phyloP scores from a whole-genome alignment of 2,329 filamentous ascomycete species.

The Fusarium staphyleae region DNA sequence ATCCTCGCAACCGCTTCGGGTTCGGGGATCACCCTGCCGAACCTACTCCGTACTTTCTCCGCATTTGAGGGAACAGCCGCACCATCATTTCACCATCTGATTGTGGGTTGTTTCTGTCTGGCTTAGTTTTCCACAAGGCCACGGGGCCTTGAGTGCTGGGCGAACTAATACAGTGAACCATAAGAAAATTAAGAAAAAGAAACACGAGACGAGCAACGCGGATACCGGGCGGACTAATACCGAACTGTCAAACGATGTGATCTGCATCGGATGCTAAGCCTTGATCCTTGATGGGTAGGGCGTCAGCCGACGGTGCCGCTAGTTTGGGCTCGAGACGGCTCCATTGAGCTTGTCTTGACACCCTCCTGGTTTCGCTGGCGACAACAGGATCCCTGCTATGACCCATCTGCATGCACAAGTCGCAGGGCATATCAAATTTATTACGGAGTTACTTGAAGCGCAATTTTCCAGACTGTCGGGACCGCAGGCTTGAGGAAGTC shows the following conservation, averaged over 20 bases:
- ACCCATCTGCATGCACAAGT: conserved; percentile 35
- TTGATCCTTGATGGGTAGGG: conserved; percentile 39
- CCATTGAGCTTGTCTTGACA: conserved; percentile 38
- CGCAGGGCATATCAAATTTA: conserved; percentile 41
- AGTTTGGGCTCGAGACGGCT: conserved; percentile 36
- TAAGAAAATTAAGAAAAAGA: no score
- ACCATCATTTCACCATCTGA: conserved; percentile 4
- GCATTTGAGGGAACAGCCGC: conserved; percentile 24
- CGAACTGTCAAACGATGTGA: conserved; percentile 44
- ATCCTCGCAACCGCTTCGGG: conserved; percentile 8
- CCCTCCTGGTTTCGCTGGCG: conserved; percentile 25
- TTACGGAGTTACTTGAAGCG: conserved; percentile 43
- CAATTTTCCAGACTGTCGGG: conserved; percentile 50
- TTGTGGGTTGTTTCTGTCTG: conserved; percentile 16
- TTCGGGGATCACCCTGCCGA: conserved; percentile 14
- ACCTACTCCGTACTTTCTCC: conserved; percentile 10
- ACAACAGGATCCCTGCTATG: conserved; percentile 28
- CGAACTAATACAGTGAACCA: no score
- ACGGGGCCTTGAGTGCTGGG: not conserved
- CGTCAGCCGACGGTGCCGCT: conserved; percentile 31
- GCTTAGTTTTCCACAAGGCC: conserved; percentile 9
- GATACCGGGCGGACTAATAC: conserved; percentile 32
- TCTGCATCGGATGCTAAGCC: conserved; percentile 42
- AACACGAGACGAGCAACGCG: not conserved
- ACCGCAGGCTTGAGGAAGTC: conserved; percentile 38